A percentile compares a stretch with the other conserved stretches of the same genome.
These are phyloP conservation scores for Sugiyamaella xylanicola DNA, from an alignment of 1,139 yeast species.

Conservation along the genomic window DNA sequence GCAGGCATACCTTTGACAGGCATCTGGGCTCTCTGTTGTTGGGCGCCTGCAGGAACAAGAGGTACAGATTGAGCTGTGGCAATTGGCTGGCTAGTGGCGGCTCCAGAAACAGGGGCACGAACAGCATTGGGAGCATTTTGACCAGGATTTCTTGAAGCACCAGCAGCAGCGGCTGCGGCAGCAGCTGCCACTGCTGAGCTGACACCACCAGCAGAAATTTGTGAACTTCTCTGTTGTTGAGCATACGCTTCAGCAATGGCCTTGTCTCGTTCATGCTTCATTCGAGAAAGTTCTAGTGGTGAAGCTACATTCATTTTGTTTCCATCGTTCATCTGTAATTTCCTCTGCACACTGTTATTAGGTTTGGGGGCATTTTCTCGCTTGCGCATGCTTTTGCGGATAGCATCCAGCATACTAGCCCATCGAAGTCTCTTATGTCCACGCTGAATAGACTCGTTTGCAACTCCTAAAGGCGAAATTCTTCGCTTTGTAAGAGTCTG, in stretches of 20 bases:
- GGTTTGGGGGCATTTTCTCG: conserved; percentile 72
- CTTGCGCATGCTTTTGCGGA: conserved; percentile 85
- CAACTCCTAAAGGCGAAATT: conserved; percentile 89
- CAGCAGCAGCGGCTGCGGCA: conserved; percentile 25
- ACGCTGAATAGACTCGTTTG: conserved; percentile 85
- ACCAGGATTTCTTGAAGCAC: conserved; percentile 3
- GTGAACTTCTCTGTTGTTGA: conserved; percentile 44
- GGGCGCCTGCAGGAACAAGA: conserved; percentile 16
- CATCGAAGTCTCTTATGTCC: conserved; percentile 88
- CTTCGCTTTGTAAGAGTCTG: conserved; percentile 87
- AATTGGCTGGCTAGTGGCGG: conserved; percentile 18
- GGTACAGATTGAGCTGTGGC: conserved; percentile 12
- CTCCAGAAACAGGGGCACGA: conserved; percentile 18
- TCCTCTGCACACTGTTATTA: conserved; percentile 39
- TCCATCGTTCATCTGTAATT: conserved; percentile 38
- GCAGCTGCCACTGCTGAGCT: conserved; percentile 31
- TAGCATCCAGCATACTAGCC: conserved; percentile 97
- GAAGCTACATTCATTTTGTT: conserved; percentile 53
- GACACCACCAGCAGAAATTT: conserved; percentile 39
- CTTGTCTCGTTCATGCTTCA: conserved; percentile 84
- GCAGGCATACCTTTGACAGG: conserved; percentile 10
- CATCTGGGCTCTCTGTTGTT: conserved; percentile 19
- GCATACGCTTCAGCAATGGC: conserved; percentile 73
- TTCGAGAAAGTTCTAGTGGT: conserved; percentile 77
- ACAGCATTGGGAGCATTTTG: conserved; percentile 2